Base-by-base conservation (phyloP, 192 early-diverging fungal species). In the Funneliformis mosseae region DNA sequence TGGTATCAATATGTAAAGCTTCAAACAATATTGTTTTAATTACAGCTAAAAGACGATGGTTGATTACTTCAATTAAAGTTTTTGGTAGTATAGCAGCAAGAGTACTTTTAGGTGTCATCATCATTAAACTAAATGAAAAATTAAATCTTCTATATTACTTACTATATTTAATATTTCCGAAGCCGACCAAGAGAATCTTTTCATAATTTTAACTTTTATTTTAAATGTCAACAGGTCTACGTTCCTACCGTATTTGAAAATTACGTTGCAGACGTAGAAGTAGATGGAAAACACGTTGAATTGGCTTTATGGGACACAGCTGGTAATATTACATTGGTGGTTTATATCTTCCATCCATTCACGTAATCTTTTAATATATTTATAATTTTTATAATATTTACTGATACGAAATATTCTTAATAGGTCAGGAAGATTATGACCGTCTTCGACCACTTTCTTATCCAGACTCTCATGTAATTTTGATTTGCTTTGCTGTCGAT, bases 361-460 rank as follows among this genome's bases (percentile, higher is more conserved):
- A n/a, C n/a, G 50, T 50, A 4, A 16, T 64, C n/a, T n/a, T n/a
- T n/a, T n/a, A n/a, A n/a, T n/a, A n/a, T n/a, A n/a, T n/a, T n/a
- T n/a, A n/a, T n/a, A n/a, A n/a, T n/a, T n/a, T n/a, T n/a, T n/a
- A n/a, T n/a, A n/a, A 60, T 46, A 73, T 67, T 43, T 25, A 80
- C 62, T 38, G 45, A 72, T 73, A 73, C 2, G n/a, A 73, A 6
- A 2, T 0, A 14, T 41, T 39, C 11, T 39, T 33, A 74, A 42
- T 85, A 90, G 97, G 92, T 42, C 96, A 97, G 81, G 96, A 98
- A 87, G 97, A 99, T 84, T 97, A 97, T 83, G 96, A 98, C 88
- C 94, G 96, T 77, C 87, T 99, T 81, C 93, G 97, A 59, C 92
- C 94, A 23, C 88, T 98, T 76, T 96, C 94, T 27, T 99, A 98